Evolutionary conservation across 176 grass and related monocot genomes (phyloP).

Genomic region (Melocanna baccifera): DNA sequence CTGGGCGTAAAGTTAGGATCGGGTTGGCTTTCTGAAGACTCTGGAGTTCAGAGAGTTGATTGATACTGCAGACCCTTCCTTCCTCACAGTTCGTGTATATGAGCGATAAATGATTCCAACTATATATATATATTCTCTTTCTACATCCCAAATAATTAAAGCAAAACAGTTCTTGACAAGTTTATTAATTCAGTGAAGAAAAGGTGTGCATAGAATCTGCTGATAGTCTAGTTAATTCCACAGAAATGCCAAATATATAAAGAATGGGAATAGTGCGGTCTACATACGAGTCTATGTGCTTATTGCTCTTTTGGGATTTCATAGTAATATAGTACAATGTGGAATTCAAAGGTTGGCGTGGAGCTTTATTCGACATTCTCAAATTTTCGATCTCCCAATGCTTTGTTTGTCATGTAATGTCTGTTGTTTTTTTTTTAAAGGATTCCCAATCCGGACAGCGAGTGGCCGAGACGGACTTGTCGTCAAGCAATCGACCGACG

Average conservation of each 20-base stretch:
- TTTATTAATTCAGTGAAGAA: neutral
- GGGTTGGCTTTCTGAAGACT: neutral
- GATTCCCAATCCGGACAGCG: too few species aligned
- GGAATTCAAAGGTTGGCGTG: neutral
- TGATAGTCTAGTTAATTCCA: neutral
- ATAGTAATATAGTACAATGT: neutral
- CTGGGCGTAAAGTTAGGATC: constrained; percentile 9
- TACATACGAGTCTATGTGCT: neutral
- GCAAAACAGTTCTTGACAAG: neutral
- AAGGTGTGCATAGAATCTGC: neutral
- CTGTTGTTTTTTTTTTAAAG: too few species aligned
- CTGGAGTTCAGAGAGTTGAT: neutral
- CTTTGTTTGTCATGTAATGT: neutral
- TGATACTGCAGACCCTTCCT: neutral
- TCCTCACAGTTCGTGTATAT: neutral
- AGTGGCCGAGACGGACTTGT: too few species aligned
- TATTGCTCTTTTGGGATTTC: neutral
- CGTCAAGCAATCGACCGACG: too few species aligned
- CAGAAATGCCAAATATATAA: neutral
- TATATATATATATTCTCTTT: neutral
- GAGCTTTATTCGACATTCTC: constrained; percentile 28
- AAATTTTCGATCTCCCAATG: neutral
- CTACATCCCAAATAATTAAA: neutral
- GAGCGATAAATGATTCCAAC: neutral
- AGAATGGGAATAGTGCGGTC: neutral